phyloP scores from a whole-genome alignment of 139 green algal species.

The Asterochloris sp. region DNA sequence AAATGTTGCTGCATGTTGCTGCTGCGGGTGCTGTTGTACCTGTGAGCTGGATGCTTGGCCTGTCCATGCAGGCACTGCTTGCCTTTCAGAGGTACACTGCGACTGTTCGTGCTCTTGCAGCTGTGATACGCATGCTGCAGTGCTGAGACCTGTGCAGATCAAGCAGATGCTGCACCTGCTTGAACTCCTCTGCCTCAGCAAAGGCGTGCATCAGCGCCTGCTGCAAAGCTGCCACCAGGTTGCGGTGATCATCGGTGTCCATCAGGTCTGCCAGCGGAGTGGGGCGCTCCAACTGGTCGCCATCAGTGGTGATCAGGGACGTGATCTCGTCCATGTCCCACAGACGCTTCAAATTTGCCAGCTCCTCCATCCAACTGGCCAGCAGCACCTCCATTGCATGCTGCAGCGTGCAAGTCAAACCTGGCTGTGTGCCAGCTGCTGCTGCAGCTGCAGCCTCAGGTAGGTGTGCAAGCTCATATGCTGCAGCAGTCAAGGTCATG shows the following conservation, averaged over 20 bases:
- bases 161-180: conserved; percentile 36
- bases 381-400: conserved; percentile 12
- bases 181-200: conserved; percentile 48
- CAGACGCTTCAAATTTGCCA: conserved; percentile 13
- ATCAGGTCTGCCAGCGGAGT: conserved; percentile 66
- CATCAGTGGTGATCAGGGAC: conserved; percentile 33
- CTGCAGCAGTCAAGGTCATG: no score
- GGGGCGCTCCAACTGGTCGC: conserved; percentile 31
- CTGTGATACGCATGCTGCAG: no score
- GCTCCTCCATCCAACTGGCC: background rate
- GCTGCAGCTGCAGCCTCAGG: no score
- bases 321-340: conserved; percentile 28
- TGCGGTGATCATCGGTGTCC: conserved; percentile 43
- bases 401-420: background rate
- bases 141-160: no score
- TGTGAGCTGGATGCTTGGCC: no score
- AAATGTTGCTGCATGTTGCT: background rate
- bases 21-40: background rate
- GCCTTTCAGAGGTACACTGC: no score
- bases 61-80: no score
- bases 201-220: conserved; percentile 55
- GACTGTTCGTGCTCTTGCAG: no score
- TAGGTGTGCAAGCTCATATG: no score
- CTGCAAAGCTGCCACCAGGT: conserved; percentile 52
- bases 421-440: no score